A percentile compares a stretch with the other conserved stretches of the same genome.
These are phyloP conservation scores for Malus sylvestris DNA, from an alignment of 306 rosid genomes.

Conservation along the genomic window DNA sequence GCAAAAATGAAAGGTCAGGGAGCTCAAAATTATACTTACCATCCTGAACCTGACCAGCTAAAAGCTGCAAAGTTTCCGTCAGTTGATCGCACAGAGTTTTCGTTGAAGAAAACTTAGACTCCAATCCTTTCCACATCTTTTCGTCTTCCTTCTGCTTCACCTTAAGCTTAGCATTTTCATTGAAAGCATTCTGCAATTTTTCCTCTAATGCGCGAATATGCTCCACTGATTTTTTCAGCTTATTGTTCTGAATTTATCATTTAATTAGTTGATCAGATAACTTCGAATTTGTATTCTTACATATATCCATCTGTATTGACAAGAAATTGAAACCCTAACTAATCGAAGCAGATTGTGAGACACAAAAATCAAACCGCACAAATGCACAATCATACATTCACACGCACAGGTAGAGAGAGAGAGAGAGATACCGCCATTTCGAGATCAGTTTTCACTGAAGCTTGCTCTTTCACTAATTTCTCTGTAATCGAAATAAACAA, in stretches of 20 bases:
- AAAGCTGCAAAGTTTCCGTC: slow-evolving; percentile 64
- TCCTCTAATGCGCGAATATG: slow-evolving; percentile 60
- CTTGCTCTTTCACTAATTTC: slow-evolving; percentile 84
- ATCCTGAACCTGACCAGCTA: slow-evolving; percentile 73
- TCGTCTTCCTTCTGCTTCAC: slow-evolving; percentile 94
- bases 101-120: slow-evolving; percentile 80
- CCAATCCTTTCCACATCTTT: slow-evolving; percentile 84
- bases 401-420: background rate
- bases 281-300: slow-evolving; percentile 1
- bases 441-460: slow-evolving; percentile 77
- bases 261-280: background rate
- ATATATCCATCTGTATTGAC: background rate
- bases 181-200: slow-evolving; percentile 74
- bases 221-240: slow-evolving; percentile 72
- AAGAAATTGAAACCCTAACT: background rate
- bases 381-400: background rate
- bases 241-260: slow-evolving; percentile 48
- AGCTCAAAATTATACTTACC: slow-evolving; percentile 32
- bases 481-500: slow-evolving; percentile 39
- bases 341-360: background rate
- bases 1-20: background rate
- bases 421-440: slow-evolving; percentile 66
- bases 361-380: background rate
- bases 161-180: slow-evolving; percentile 81
- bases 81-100: slow-evolving; percentile 80